Base-by-base conservation (phyloP, 176 grass and related monocot genomes). In the Phoenix dactylifera region DNA sequence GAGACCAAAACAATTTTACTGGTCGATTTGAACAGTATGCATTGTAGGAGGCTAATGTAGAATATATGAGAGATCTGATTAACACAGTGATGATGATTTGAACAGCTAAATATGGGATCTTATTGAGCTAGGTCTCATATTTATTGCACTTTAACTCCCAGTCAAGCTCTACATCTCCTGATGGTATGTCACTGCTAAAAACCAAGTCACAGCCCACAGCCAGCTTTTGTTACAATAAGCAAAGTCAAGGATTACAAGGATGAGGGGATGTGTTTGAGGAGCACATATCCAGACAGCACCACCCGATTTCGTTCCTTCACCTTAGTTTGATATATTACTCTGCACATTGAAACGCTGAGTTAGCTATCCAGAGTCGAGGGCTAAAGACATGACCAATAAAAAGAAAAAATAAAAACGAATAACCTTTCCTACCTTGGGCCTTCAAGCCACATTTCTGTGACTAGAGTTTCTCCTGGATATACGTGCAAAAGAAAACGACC, bases 371-470 rank as follows among this genome's bases (percentile, higher is more conserved):
- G 16, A 62, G 16, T 60, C 6, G 29, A 44, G 9, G 35, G 35
- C 35, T 44, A 39, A 49, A 30, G 0, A 55, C 19, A 62, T 0
- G 52, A 63, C 20, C 50, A 66, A 24, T 2, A 51, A 26, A 6
- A 25, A 35, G 63, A 19, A 44, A 44, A 4, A 22, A 19, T 6
- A 17, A 1, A 29, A 62, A 64, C 22, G 72, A 50, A 20, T 9
- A 44, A 44, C 7, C 9, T 44, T 44, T 44, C 7, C 70, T 88
- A 91, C 93, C 79, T 87, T 59, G 83, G 79, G 44, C 78, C 76
- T 25, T 97, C 72, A 22, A 83, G 72, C 93, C 93, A 97, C 87
- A 97, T 97, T 55, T 91, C 83, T 18, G 84, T 91, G 22, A 80
- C 67, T 9, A 97, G 58, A 59, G 81, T 88, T 30, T 91, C 87